Base-by-base conservation (phyloP, 768 basidiomycete species). In the Phlebiopsis flavidoalba region DNA sequence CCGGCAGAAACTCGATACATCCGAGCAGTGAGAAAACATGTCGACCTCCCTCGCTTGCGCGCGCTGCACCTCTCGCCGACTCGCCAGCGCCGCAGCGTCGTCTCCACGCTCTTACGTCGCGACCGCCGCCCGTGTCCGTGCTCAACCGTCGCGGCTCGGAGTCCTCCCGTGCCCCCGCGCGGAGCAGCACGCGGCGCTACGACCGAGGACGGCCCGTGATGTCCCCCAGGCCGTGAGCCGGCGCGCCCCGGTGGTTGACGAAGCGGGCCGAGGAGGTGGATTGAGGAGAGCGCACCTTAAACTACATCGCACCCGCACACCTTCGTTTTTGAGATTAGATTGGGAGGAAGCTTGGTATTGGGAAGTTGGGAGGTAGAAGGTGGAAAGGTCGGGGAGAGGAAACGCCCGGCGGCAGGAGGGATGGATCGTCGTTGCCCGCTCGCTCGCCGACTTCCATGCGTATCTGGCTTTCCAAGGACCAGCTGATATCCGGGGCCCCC, bases 91-190 rank as follows among this genome's bases (percentile, higher is more conserved):
- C 89, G 91, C 70, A 83, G 82, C 65, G 80, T 91, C 75, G 78
- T 91, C 63, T 85, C 92, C 8, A 83, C 87, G 36, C 84, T 93
- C 64, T 94, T 94, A n/a, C 71, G 86, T 83, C 67, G 73, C 90
- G 67, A 93, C 91, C 3, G 91, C 90, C 73, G 74, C 91, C n/a
- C 71, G 89, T 88, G 24, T 82, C 89, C 17, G 80, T 93, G 61
- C 63, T 90, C 63, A n/a, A 93, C 91, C 57, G 91, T 94, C 17
- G 87, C 12, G 89, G 88, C 22, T 91, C 91, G 21, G 84, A 82
- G 77, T 92, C 45, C 76, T 93, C 35, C 91, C 91, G 56, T 93
- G 92, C 67, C 91, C n/a, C 91, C 8, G 89, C 84, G n/a, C 82
- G 84, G 56, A 75, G 79, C 47, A 75, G 81, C 61, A 80, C 82